Conservation (phyloP, 2,329 filamentous ascomycete genomes). For the Aspergillus sp. region DNA sequence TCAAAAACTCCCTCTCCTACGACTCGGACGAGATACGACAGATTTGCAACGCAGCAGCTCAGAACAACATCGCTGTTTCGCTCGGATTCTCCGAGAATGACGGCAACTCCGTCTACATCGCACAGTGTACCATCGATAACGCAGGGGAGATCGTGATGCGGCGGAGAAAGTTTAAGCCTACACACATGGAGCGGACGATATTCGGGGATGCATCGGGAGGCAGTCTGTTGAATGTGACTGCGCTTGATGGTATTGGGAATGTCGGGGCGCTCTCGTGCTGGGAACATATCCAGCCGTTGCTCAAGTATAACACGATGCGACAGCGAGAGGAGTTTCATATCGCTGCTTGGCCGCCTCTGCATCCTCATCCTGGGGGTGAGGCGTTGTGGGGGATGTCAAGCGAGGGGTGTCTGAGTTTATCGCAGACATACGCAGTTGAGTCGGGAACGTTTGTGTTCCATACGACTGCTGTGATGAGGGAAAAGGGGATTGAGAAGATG, state of each 20-base stretch:
- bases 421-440: conserved; percentile 55
- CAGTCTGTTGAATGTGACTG: conserved; percentile 36
- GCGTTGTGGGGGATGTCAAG: conserved; percentile 28
- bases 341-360: conserved; percentile 42
- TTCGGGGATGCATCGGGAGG: conserved; percentile 44
- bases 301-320: conserved; percentile 43
- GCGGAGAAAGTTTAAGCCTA: conserved; percentile 50
- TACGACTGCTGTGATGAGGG: conserved; percentile 43
- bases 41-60: conserved; percentile 29
- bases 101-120: conserved; percentile 40
- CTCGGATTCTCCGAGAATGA: conserved; percentile 43
- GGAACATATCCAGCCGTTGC: conserved; percentile 49
- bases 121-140: conserved; percentile 41
- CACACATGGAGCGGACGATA: conserved; percentile 49
- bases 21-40: conserved; percentile 32
- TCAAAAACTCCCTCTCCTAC: conserved; percentile 24
- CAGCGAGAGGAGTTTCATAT: conserved; percentile 47
- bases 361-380: conserved; percentile 9
- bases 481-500: conserved; percentile 42
- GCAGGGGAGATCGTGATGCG: conserved; percentile 37
- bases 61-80: conserved; percentile 37
- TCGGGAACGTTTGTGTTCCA: conserved; percentile 53
- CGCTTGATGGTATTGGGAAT: conserved; percentile 28
- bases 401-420: conserved; percentile 39
- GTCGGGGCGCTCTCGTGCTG: conserved; percentile 47